These are phyloP conservation scores for Rubia peregrina DNA, from an alignment of 305 asterid species.

Conservation along the genomic window DNA sequence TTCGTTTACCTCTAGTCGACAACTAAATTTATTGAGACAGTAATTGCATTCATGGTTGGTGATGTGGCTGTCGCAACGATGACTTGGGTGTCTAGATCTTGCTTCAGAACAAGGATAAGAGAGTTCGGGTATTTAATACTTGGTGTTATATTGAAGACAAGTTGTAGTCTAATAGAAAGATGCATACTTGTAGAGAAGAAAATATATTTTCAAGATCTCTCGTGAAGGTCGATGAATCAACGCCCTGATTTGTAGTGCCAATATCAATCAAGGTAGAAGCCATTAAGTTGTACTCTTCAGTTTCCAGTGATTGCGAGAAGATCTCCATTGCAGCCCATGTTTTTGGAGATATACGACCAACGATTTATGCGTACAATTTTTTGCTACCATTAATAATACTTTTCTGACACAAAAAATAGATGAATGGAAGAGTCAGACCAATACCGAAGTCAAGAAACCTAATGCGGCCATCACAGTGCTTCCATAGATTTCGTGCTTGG, in stretches of 20 bases:
- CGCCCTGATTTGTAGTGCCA: slow-evolving; percentile 83
- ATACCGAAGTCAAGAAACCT: too few species aligned
- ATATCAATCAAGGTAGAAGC: slow-evolving; percentile 90
- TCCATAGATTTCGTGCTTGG: slow-evolving; percentile 95
- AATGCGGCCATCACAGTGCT: too few species aligned
- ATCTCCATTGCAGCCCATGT: slow-evolving; percentile 96
- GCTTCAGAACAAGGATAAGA: slow-evolving; percentile 18
- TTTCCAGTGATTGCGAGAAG: slow-evolving; percentile 62
- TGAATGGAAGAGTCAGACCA: too few species aligned
- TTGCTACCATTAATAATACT: slow-evolving; percentile 14
- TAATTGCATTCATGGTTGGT: slow-evolving; percentile 61
- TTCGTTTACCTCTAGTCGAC: slow-evolving; percentile 96
- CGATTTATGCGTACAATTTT: slow-evolving; percentile 59
- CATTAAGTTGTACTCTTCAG: slow-evolving; percentile 80
- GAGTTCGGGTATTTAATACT: background rate
- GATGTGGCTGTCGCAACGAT: slow-evolving; percentile 64
- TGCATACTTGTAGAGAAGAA: slow-evolving; percentile 72
- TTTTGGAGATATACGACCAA: slow-evolving; percentile 91
- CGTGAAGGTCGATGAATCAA: slow-evolving; percentile 70
- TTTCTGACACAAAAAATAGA: slow-evolving; percentile 10
- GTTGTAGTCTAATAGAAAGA: background rate
- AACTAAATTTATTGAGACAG: slow-evolving; percentile 69
- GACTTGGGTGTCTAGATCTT: slow-evolving; percentile 89
- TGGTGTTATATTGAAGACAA: background rate
- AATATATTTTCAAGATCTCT: slow-evolving; percentile 78